These are phyloP conservation scores for Wickerhamomyces sp. DNA, from an alignment of 1,139 yeast species.

Conservation along the genomic window DNA sequence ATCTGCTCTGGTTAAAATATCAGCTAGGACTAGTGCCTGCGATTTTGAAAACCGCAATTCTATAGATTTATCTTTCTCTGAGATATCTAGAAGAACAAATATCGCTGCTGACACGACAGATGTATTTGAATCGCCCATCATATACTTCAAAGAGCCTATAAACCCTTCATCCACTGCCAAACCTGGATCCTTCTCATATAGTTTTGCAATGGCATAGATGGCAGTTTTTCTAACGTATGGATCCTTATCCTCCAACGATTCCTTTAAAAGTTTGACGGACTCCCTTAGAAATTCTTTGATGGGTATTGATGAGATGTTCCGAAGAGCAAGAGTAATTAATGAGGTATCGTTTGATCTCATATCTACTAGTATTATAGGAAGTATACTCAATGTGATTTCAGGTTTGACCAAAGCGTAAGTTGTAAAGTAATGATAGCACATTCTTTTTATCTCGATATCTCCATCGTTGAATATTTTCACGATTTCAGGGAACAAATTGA, in stretches of 20 bases:
- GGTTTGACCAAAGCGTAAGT: conserved; percentile 61
- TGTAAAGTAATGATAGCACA: conserved; percentile 58
- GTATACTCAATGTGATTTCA: conserved; percentile 47
- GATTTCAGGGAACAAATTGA: conserved; percentile 62
- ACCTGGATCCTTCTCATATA: conserved; percentile 54
- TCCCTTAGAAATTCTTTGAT: conserved; percentile 48
- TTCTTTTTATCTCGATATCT: conserved; percentile 70
- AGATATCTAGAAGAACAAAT: conserved; percentile 62
- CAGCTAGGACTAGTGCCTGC: conserved; percentile 51
- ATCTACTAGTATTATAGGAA: conserved; percentile 56
- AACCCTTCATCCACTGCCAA: conserved; percentile 44
- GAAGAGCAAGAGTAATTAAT: conserved; percentile 52
- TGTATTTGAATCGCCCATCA: conserved; percentile 51
- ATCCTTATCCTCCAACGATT: conserved; percentile 46
- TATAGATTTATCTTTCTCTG: conserved; percentile 44
- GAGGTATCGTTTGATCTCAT: conserved; percentile 37
- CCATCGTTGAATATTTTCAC: conserved; percentile 53
- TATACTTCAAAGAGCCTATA: conserved; percentile 51
- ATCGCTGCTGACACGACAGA: conserved; percentile 70
- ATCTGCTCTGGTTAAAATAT: conserved; percentile 45
- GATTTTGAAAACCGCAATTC: conserved; percentile 50
- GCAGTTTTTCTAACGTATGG: conserved; percentile 67
- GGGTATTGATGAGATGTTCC: conserved; percentile 60
- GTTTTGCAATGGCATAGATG: conserved; percentile 63
- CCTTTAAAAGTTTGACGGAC: conserved; percentile 34